phyloP scores from a whole-genome alignment of 208 protist species.

The Leptomonas pyrrhocoris region DNA sequence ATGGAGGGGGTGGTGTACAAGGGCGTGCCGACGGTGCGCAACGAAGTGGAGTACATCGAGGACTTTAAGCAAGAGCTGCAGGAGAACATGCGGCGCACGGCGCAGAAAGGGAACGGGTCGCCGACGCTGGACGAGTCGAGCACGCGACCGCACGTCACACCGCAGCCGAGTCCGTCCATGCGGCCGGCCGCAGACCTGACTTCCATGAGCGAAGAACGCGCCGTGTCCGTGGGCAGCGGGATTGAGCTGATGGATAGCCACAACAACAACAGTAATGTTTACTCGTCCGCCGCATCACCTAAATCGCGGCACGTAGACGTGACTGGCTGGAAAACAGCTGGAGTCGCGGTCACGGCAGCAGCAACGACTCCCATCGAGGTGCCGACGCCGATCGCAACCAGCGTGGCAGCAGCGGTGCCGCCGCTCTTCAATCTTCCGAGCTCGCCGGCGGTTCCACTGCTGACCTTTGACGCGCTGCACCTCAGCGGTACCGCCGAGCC shows the following conservation, averaged over 20 bases:
- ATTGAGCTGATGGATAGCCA: slow-evolving; percentile 6
- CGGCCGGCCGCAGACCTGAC: slow-evolving; percentile 7
- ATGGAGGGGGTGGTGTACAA: slow-evolving; percentile 26
- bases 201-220: slow-evolving; percentile 4
- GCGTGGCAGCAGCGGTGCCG: neutral
- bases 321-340: neutral
- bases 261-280: neutral
- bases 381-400: neutral
- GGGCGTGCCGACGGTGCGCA: slow-evolving; percentile 21
- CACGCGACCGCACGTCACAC: slow-evolving; percentile 16
- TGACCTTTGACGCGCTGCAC: neutral
- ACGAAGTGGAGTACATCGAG: slow-evolving; percentile 45
- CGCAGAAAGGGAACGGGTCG: slow-evolving; percentile 13
- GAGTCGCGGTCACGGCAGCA: too few relatives aligned
- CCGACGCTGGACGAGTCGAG: slow-evolving; percentile 8
- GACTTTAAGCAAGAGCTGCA: slow-evolving; percentile 80
- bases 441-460: slow-evolving; percentile 3
- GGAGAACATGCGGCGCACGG: slow-evolving; percentile 53
- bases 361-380: slow-evolving; percentile 5
- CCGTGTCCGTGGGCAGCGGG: slow-evolving; percentile 13
- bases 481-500: neutral
- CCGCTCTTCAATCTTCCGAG: neutral
- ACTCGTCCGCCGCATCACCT: slow-evolving; percentile 1
- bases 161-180: slow-evolving; percentile 21
- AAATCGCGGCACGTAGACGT: slow-evolving; percentile 3